A percentile compares a stretch with the other conserved stretches of the same genome.
phyloP scores from a whole-genome alignment of 768 basidiomycete genomes.

The Suillus subalutaceus region DNA sequence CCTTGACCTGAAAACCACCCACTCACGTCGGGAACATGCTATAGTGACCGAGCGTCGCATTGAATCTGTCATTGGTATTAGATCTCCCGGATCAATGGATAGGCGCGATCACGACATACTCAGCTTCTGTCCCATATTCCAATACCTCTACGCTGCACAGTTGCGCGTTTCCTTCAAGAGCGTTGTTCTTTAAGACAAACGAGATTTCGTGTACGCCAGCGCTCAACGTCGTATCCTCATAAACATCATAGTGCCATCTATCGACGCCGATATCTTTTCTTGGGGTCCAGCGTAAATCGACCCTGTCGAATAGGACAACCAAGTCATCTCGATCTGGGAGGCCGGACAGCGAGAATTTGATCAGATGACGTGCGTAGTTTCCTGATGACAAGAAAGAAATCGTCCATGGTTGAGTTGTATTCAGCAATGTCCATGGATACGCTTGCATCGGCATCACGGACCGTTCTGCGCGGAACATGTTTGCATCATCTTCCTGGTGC shows the following conservation, averaged over 20 bases:
- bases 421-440: slow-evolving; percentile 78
- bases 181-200: slow-evolving; percentile 56
- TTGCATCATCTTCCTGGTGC: slow-evolving; percentile 21
- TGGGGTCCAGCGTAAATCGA: slow-evolving; percentile 57
- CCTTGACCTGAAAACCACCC: background rate
- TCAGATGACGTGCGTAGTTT: slow-evolving; percentile 56
- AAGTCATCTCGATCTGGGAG: slow-evolving; percentile 58
- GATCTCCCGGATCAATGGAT: slow-evolving; percentile 3
- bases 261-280: slow-evolving; percentile 61
- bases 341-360: slow-evolving; percentile 77
- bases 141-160: slow-evolving; percentile 77
- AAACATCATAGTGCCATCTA: slow-evolving; percentile 76
- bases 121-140: slow-evolving; percentile 65
- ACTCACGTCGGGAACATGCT: slow-evolving; percentile 75
- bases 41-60: slow-evolving; percentile 57
- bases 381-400: slow-evolving; percentile 66
- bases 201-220: slow-evolving; percentile 59
- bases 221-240: slow-evolving; percentile 40
- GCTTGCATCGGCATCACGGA: slow-evolving; percentile 75
- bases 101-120: slow-evolving; percentile 44
- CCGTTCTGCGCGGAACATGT: slow-evolving; percentile 54
- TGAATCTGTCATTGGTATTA: slow-evolving; percentile 50
- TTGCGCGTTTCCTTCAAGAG: slow-evolving; percentile 59
- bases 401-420: slow-evolving; percentile 61
- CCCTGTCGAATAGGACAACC: slow-evolving; percentile 60